These are phyloP conservation scores for Phytopythium oedochilum DNA, from an alignment of 352 stramenopile genomes.

Conservation along the genomic window DNA sequence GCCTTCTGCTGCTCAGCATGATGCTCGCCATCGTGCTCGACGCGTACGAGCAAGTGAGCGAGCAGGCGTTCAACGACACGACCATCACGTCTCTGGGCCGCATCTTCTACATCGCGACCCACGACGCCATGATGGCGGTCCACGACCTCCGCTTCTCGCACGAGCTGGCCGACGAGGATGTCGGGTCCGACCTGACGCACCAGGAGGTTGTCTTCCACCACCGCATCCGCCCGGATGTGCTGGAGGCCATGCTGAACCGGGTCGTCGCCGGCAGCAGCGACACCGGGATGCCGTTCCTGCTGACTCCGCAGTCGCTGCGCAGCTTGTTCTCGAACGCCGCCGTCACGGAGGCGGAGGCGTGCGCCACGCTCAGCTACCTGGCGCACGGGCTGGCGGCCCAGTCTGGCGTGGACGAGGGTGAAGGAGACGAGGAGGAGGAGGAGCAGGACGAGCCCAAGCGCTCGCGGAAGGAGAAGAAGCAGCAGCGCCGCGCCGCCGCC, in stretches of 20 bases:
- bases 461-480: not conserved
- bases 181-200: constrained; percentile 2
- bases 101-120: constrained; percentile 17
- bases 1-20: constrained; percentile 67
- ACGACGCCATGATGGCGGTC: constrained; percentile 15
- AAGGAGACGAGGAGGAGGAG: not conserved
- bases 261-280: constrained; percentile 2
- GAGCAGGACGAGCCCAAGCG: not conserved
- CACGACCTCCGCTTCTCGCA: constrained; percentile 4
- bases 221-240: constrained; percentile 14
- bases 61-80: constrained; percentile 24
- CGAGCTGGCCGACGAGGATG: constrained; percentile 5
- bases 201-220: constrained; percentile 15
- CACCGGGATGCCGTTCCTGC: constrained; percentile 8
- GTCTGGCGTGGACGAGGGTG: constrained; percentile 2
- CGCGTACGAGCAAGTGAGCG: constrained; percentile 39
- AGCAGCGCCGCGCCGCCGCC: not conserved
- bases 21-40: constrained; percentile 72
- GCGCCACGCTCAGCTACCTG: constrained; percentile 16
- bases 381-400: constrained; percentile 8
- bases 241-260: constrained; percentile 10
- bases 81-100: constrained; percentile 20
- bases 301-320: constrained; percentile 8
- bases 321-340: constrained; percentile 16
- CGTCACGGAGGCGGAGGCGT: constrained; percentile 9